Conservation (phyloP, 805 yeast genomes). For the Peterozyma xylosa region DNA sequence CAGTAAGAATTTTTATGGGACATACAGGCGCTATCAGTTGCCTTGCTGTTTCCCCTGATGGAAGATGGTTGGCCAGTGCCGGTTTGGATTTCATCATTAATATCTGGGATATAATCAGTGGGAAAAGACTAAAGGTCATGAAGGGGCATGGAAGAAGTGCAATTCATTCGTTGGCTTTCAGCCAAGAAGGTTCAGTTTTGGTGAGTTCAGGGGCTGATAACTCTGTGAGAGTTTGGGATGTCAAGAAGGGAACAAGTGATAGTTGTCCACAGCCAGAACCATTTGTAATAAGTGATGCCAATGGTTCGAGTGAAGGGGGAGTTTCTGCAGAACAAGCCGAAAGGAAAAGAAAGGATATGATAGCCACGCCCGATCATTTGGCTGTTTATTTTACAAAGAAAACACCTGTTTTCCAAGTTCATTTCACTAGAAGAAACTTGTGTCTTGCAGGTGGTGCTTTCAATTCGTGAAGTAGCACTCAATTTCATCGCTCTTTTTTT, state of each 20-base stretch:
- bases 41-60: slow-evolving; percentile 91
- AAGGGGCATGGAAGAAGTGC: slow-evolving; percentile 89
- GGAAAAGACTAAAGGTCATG: slow-evolving; percentile 83
- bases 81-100: slow-evolving; percentile 88
- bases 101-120: slow-evolving; percentile 92
- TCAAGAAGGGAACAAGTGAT: slow-evolving; percentile 76
- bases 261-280: slow-evolving; percentile 74
- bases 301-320: slow-evolving; percentile 4
- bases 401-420: slow-evolving; percentile 90
- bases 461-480: slow-evolving; percentile 4
- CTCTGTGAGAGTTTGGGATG: slow-evolving; percentile 94
- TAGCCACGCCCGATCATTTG: slow-evolving; percentile 86
- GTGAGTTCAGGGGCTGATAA: slow-evolving; percentile 92
- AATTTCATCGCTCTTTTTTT: neutral
- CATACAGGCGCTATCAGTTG: slow-evolving; percentile 86
- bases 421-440: slow-evolving; percentile 83
- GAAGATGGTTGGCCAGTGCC: slow-evolving; percentile 92
- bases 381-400: slow-evolving; percentile 90
- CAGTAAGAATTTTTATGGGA: slow-evolving; percentile 88
- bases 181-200: slow-evolving; percentile 80
- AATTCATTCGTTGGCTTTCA: slow-evolving; percentile 76
- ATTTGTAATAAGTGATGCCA: slow-evolving; percentile 19
- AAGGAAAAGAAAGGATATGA: slow-evolving; percentile 57
- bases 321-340: slow-evolving; percentile 32
- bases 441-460: slow-evolving; percentile 93